Conservation (phyloP, 2,329 filamentous ascomycete genomes). For the Apiospora hydei region DNA sequence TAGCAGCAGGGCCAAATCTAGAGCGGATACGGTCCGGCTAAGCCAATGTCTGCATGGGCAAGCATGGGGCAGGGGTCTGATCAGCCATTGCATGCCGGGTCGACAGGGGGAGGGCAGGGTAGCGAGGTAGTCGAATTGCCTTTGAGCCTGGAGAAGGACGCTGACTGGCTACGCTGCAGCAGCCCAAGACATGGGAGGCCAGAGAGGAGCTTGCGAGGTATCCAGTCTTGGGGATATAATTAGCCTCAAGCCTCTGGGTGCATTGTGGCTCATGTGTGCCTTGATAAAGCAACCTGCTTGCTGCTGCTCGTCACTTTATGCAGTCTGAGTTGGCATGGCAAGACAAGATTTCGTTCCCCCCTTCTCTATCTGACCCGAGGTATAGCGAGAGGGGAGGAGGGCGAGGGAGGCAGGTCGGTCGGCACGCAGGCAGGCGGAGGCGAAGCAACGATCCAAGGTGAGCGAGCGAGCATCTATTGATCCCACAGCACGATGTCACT, state of each 20-base stretch:
- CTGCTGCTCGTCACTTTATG: constrained; percentile 23
- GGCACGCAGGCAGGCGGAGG: neutral
- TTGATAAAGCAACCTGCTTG: constrained; percentile 12
- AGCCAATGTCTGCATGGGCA: constrained; percentile 47
- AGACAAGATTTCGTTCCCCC: neutral
- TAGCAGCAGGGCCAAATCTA: constrained; percentile 45
- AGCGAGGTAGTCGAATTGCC: constrained; percentile 42
- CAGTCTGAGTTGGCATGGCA: constrained; percentile 16
- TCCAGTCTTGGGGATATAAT: constrained; percentile 48
- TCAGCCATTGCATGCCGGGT: constrained; percentile 48
- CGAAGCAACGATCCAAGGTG: constrained; percentile 18
- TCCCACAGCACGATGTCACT: neutral
- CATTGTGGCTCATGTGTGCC: constrained; percentile 30
- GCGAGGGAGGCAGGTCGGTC: neutral
- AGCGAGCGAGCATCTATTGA: neutral
- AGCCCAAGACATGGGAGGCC: constrained; percentile 39
- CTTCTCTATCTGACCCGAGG: neutral
- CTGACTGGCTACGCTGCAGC: constrained; percentile 44
- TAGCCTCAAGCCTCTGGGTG: constrained; percentile 41
- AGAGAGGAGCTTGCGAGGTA: constrained; percentile 29
- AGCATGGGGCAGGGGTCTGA: constrained; percentile 44
- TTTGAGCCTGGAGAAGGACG: constrained; percentile 36
- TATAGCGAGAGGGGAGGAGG: neutral
- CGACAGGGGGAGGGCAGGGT: constrained; percentile 44
- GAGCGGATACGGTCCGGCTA: constrained; percentile 55